phyloP scores from a whole-genome alignment of 192 early-diverging fungal genomes.

The Globomyces pollinis-pini region DNA sequence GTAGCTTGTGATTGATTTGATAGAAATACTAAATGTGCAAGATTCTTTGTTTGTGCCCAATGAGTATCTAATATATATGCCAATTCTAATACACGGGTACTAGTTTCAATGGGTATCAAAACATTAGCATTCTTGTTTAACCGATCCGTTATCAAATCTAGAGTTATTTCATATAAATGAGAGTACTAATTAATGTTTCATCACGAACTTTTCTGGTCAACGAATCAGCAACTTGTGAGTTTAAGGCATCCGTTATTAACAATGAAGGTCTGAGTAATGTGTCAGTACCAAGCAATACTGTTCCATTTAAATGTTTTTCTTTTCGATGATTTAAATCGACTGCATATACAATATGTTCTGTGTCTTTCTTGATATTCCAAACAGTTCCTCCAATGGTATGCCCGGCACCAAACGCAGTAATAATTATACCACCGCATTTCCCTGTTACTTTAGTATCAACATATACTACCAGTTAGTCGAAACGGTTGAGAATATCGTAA shows the following conservation, averaged over 20 bases:
- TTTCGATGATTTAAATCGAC: constrained; percentile 93
- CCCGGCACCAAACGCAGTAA: constrained; percentile 87
- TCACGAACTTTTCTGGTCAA: constrained; percentile 69
- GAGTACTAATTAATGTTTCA: constrained; percentile 63
- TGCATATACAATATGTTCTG: constrained; percentile 89
- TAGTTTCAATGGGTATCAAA: constrained; percentile 81
- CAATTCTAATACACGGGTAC: constrained; percentile 85
- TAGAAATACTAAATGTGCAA: constrained; percentile 70
- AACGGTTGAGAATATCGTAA: constrained; percentile 85
- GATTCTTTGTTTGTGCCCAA: constrained; percentile 56
- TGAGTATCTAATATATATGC: constrained; percentile 80
- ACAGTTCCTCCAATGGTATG: constrained; percentile 94
- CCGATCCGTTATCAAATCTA: constrained; percentile 35
- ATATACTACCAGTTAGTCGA: too few relatives aligned
- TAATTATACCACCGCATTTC: constrained; percentile 74
- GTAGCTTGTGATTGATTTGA: constrained; percentile 65
- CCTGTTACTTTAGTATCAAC: too few relatives aligned
- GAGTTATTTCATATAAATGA: constrained; percentile 41
- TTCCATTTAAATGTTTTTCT: constrained; percentile 80
- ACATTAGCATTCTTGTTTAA: constrained; percentile 67
- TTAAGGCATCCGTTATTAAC: constrained; percentile 88
- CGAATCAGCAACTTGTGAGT: constrained; percentile 45
- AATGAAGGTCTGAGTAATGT: constrained; percentile 74
- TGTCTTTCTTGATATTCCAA: constrained; percentile 94
- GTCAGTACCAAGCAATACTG: constrained; percentile 51